phyloP scores from a whole-genome alignment of 257 asterid species.

The Primulina huaijiensis region DNA sequence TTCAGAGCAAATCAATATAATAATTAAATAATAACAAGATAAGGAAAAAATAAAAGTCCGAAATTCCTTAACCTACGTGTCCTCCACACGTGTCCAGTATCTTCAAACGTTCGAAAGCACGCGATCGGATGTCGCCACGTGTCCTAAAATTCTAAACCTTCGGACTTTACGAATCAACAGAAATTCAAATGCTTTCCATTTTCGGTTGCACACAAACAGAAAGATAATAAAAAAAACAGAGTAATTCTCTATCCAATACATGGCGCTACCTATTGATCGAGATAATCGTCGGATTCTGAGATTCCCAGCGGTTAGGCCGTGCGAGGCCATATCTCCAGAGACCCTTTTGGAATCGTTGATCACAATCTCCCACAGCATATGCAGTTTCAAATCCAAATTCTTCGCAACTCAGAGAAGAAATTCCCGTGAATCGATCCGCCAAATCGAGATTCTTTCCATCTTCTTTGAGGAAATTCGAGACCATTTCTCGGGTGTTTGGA shows the following conservation, averaged over 20 bases:
- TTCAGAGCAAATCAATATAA: background rate
- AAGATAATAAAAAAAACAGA: background rate
- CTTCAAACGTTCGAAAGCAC: constrained; percentile 16
- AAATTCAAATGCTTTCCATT: constrained; percentile 28
- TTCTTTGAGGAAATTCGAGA: constrained; percentile 60
- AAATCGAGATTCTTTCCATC: constrained; percentile 49
- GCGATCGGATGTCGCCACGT: constrained; percentile 33
- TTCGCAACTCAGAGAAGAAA: constrained; percentile 48
- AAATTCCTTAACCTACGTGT: constrained; percentile 20
- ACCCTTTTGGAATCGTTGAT: constrained; percentile 57
- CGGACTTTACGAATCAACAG: constrained; percentile 29
- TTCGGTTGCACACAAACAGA: constrained; percentile 19
- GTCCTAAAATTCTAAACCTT: constrained; percentile 34
- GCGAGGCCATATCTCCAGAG: constrained; percentile 52
- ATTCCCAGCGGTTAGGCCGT: constrained; percentile 69
- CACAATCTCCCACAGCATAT: constrained; percentile 38
- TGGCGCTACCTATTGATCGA: constrained; percentile 41
- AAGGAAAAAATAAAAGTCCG: background rate
- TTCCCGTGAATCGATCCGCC: constrained; percentile 60
- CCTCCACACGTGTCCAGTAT: constrained; percentile 35
- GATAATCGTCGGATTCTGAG: constrained; percentile 61
- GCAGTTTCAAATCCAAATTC: constrained; percentile 33
- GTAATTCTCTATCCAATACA: background rate
- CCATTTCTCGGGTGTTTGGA: constrained; percentile 7
- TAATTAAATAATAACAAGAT: too few relatives aligned